Base-by-base conservation (phyloP, 108 stramenopile species). In the Cyclostephanos tholiformis region DNA sequence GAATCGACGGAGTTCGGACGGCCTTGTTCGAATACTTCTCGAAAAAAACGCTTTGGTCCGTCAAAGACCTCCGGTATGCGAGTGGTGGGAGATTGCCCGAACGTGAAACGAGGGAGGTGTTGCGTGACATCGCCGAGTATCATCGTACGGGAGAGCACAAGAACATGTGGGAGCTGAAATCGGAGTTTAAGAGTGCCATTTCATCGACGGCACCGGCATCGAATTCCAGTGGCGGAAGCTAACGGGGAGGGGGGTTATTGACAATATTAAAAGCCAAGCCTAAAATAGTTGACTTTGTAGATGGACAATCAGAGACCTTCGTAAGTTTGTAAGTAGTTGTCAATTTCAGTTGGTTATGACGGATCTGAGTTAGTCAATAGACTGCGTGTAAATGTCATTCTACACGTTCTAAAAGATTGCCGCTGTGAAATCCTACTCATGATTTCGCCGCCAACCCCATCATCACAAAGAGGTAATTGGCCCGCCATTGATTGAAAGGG, bases 131-230 rank as follows among this genome's bases (percentile, higher is more conserved):
- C 71, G 89, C 83, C 8, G 86, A 88, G 13, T 95, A 89, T 80
- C 90, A 91, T 75, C 81, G 89, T 41, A 84, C 74, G 22, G 94
- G 94, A 11, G 94, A 92, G 78, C 79, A 89, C 66, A 95, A 92
- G 82, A 89, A 85, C 63, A 86, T 75, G 46, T 87, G 86, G 86
- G 80, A 86, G 72, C 66, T 86, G 41, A 76, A 77, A 70, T 48
- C 70, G 53, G 86, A 86, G 36, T 86, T 84, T 48, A 75, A 76
- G 71, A 74, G 72, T 67, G 68, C 73, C 14, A 48, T 46, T 26
- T 32, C 71, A 22, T 63, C 50, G 25, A 49, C 69, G 19, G 44
- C 36, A n/a, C 26, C 67, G 16, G 52, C 39, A 44, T 14, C 52
- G n/a, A 58, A 52, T 52, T 65, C 67, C 14, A 50, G 57, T 8